Percentiles rank a stretch among this genome's conserved stretches.
These are phyloP conservation scores for Saccharomycopsis amapae DNA, from an alignment of 805 yeast genomes.

Conservation along the genomic window DNA sequence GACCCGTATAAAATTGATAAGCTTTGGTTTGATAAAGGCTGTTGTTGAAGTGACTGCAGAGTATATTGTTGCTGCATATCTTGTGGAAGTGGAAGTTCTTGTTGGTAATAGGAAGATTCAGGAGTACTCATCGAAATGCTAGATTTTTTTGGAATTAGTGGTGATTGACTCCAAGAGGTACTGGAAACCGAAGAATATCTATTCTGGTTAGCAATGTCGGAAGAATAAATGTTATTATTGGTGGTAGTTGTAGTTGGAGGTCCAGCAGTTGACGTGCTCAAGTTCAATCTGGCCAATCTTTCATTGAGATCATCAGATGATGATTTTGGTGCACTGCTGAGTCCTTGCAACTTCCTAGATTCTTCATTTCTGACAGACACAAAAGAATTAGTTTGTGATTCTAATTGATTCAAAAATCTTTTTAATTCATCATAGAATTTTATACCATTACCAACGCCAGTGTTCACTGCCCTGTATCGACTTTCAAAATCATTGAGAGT, in stretches of 20 bases:
- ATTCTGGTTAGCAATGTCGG: slow-evolving; percentile 25
- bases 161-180: slow-evolving; percentile 14
- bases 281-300: slow-evolving; percentile 22
- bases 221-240: slow-evolving; percentile 20
- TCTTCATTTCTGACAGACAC: slow-evolving; percentile 25
- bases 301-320: slow-evolving; percentile 20
- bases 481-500: slow-evolving; percentile 37
- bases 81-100: slow-evolving; percentile 9
- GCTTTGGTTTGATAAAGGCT: not conserved
- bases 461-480: slow-evolving; percentile 53
- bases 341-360: slow-evolving; percentile 21
- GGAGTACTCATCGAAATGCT: slow-evolving; percentile 6
- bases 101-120: slow-evolving; percentile 6
- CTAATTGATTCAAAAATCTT: slow-evolving; percentile 25
- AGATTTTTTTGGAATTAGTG: slow-evolving; percentile 16
- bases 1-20: not conserved
- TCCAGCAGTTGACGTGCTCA: slow-evolving; percentile 9
- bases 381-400: slow-evolving; percentile 24
- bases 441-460: slow-evolving; percentile 55
- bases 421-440: slow-evolving; percentile 50
- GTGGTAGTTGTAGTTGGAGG: slow-evolving; percentile 14
- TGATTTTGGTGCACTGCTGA: not conserved
- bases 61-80: slow-evolving; percentile 11
- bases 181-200: slow-evolving; percentile 22
- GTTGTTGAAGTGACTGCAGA: not conserved